A percentile compares a stretch with the other conserved stretches of the same genome.
Conservation (phyloP, 2,329 filamentous ascomycete genomes). For the Fusarium sublunatum region DNA sequence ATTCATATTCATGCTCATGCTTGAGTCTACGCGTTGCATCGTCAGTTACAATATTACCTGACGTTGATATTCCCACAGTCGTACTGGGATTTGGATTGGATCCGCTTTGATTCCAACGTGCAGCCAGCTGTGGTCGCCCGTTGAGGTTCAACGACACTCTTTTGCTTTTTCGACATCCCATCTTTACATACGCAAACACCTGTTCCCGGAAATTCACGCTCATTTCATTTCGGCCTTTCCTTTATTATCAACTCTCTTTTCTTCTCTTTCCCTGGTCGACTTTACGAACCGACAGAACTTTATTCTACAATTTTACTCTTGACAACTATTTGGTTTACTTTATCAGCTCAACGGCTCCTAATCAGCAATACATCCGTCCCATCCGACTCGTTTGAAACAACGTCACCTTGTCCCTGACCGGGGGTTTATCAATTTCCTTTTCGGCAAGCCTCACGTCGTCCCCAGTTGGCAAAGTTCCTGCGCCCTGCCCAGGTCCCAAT, state of each 20-base stretch:
- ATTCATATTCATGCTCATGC: conserved; percentile 29
- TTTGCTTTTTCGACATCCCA: conserved; percentile 37
- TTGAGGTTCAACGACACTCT: conserved; percentile 27
- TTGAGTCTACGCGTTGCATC: conserved; percentile 16
- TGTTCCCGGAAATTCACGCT: conserved; percentile 29
- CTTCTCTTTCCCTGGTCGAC: conserved; percentile 7
- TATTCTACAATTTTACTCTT: conserved; percentile 19
- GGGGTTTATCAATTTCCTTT: conserved; percentile 40
- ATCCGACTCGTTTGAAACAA: conserved; percentile 32
- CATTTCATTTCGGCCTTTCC: conserved; percentile 17
- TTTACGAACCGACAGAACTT: conserved; percentile 1
- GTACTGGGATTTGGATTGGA: conserved; percentile 9
- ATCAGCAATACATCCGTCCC: conserved; percentile 32
- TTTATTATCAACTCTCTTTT: conserved; percentile 3
- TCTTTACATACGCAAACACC: conserved; percentile 26
- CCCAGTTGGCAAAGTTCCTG: conserved; percentile 29
- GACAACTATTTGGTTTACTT: conserved; percentile 23
- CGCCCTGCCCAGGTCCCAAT: conserved; percentile 28
- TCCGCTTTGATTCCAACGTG: conserved; percentile 14
- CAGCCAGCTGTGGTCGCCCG: conserved; percentile 1
- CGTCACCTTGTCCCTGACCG: conserved; percentile 41
- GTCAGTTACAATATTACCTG: conserved; percentile 19
- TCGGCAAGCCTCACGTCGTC: conserved; percentile 34
- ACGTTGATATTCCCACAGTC: conserved; percentile 6
- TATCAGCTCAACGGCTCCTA: conserved; percentile 33